phyloP scores from a whole-genome alignment of 495 filamentous ascomycete species.

The Trichoderma asperelloides region DNA sequence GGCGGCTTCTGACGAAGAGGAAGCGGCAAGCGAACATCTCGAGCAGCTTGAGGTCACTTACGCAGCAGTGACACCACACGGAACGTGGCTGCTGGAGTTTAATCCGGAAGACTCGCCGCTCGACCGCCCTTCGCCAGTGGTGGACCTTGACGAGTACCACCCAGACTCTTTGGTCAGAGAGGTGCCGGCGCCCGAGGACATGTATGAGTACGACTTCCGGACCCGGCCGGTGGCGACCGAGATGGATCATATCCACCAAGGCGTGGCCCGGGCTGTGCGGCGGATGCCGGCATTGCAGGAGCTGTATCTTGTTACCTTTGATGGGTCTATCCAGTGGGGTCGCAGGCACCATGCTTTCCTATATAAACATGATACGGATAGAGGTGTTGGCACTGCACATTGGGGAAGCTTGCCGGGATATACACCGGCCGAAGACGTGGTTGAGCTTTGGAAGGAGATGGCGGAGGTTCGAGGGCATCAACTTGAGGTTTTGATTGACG shows the following conservation, averaged over 20 bases:
- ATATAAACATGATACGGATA: not conserved
- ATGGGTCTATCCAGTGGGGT: not conserved
- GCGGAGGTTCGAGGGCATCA: not conserved
- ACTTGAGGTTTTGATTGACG: not conserved
- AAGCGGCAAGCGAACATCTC: not conserved
- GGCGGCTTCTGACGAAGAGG: not conserved
- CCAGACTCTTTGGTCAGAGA: not conserved
- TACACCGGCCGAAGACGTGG: not conserved
- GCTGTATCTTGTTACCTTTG: not conserved
- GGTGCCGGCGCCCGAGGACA: not conserved
- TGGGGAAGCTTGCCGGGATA: not conserved
- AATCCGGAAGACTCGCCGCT: not conserved
- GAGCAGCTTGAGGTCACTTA: not conserved
- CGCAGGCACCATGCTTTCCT: not conserved
- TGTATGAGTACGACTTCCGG: not conserved
- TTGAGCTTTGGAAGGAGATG: not conserved
- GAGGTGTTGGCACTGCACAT: not conserved
- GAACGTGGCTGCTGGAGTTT: not conserved
- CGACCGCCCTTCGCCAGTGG: not conserved
- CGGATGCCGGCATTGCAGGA: not conserved
- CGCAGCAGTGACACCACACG: not conserved
- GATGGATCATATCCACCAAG: not conserved
- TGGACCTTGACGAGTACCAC: not conserved
- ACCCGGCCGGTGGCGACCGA: not conserved
- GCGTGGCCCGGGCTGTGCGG: not conserved